A percentile compares a stretch with the other conserved stretches of the same genome.
phyloP scores from a whole-genome alignment of 768 basidiomycete species.

The Mrakia hoshinonis region DNA sequence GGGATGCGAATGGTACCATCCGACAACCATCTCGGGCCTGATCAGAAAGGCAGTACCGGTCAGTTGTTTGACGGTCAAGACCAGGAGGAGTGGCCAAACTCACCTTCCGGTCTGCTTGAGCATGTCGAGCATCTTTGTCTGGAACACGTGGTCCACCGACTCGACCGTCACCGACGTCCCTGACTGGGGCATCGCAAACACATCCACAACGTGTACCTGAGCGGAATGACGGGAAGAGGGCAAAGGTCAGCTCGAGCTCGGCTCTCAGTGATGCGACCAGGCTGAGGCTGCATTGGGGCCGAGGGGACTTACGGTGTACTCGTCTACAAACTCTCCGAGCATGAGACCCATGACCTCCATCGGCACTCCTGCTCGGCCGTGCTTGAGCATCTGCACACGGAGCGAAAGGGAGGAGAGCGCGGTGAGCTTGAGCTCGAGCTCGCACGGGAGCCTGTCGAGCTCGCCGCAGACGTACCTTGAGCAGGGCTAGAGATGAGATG shows the following conservation, averaged over 20 bases:
- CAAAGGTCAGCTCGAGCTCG: neutral
- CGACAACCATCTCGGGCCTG: constrained; percentile 93
- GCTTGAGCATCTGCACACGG: constrained; percentile 80
- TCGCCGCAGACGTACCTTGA: constrained; percentile 57
- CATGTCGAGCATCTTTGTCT: constrained; percentile 97
- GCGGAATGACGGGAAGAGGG: constrained; percentile 31
- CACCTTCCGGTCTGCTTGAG: constrained; percentile 96
- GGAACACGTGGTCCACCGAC: constrained; percentile 80
- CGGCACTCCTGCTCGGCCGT: constrained; percentile 94
- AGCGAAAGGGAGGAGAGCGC: neutral
- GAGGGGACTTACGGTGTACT: constrained; percentile 52
- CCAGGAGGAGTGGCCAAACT: constrained; percentile 35
- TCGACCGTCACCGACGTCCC: constrained; percentile 67
- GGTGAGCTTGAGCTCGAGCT: constrained; percentile 3
- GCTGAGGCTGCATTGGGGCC: too few relatives aligned
- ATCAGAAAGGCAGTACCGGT: neutral
- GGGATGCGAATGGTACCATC: constrained; percentile 99
- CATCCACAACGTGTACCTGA: constrained; percentile 80
- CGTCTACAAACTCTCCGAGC: constrained; percentile 97
- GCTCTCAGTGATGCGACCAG: neutral
- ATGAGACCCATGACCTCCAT: constrained; percentile 94
- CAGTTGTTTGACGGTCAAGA: neutral
- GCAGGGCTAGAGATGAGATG: constrained; percentile 89
- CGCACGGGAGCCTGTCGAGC: neutral
- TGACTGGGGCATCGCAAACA: constrained; percentile 98